Conservation (phyloP, 2,329 filamentous ascomycete species). For the Xylariomycetidae sp. region DNA sequence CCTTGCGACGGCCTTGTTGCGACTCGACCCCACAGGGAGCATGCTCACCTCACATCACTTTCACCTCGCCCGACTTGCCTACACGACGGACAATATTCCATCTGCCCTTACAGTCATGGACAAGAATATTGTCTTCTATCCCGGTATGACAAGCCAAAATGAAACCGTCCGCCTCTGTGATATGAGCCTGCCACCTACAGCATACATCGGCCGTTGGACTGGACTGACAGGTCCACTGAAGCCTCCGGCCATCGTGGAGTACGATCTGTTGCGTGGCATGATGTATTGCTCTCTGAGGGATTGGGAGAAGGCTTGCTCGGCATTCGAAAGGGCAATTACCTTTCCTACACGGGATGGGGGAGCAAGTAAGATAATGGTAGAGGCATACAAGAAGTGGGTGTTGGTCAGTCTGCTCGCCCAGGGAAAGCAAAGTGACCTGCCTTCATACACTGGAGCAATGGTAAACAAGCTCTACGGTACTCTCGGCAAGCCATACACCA, state of each 20-base stretch:
- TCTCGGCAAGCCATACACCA: constrained; percentile 65
- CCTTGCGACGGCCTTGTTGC: constrained; percentile 51
- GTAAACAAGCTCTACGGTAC: constrained; percentile 42
- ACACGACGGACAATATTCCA: constrained; percentile 48
- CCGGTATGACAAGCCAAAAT: constrained; percentile 37
- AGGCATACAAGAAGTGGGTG: constrained; percentile 90
- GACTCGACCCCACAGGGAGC: constrained; percentile 61
- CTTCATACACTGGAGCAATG: constrained; percentile 47
- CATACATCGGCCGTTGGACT: constrained; percentile 56
- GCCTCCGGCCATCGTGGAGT: constrained; percentile 55
- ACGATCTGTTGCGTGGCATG: constrained; percentile 61
- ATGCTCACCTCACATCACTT: constrained; percentile 64
- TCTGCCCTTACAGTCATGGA: constrained; percentile 58
- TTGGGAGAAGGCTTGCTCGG: constrained; percentile 59
- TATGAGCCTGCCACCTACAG: constrained; percentile 36
- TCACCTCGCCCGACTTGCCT: constrained; percentile 53
- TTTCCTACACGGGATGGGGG: constrained; percentile 60
- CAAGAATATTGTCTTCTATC: constrained; percentile 62
- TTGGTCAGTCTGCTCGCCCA: constrained; percentile 68
- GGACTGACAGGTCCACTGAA: constrained; percentile 54
- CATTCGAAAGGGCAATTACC: constrained; percentile 61
- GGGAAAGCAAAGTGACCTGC: constrained; percentile 54
- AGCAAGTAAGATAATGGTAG: constrained; percentile 73
- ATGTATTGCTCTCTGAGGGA: constrained; percentile 56
- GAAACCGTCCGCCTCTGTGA: constrained; percentile 42